Evolutionary conservation across 2,329 filamentous ascomycete species (phyloP), one percentile per base, ranked within the genome.

Genomic region (Exophiala xenobiotica): DNA sequence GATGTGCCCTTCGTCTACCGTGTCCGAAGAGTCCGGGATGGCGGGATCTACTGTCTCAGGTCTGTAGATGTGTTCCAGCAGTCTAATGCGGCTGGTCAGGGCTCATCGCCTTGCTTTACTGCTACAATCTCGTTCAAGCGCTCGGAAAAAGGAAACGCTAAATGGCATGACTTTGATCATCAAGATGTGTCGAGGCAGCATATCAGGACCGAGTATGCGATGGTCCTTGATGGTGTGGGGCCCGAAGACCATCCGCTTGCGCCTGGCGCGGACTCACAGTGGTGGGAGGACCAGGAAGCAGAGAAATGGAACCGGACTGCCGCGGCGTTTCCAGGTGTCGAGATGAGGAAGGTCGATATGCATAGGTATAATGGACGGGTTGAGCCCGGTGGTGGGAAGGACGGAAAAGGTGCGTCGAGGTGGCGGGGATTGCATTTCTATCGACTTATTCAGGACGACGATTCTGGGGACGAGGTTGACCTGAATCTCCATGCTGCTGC

Each of bases 401-500:
- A 49, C 20, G 56, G 56, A 1, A 22, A 59, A 22, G 57, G 55
- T 12, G 67, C 68, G 2, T 63, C 66, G 26, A 59, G 61, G 23
- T 73, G 69, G 57, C 67, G 71, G 14, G 70, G 78, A 58, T 58
- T 79, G 39, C 68, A 71, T 23, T 70, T 74, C 49, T 79, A 79
- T 58, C 65, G 69, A 2, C 62, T 75, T 0, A 68, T 74, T 19
- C 75, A 74, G 52, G 63, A 71, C 53, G 66, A 71, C 8, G 62
- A 66, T 56, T 20, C 54, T 5, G 49, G 57, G 18, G 61, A 63
- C 22, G 59, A 43, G 19, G 54, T 63, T 54, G 69, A 63, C 43
- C 72, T 77, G 24, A 82, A 82, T 56, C 63, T 82, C 14, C 79
- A 82, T 56, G 74, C 78, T 1, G 79, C 76, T 57, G 78, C 78